Conservation (phyloP, 2,329 filamentous ascomycete species). For the Penicillium sclerotigenum region DNA sequence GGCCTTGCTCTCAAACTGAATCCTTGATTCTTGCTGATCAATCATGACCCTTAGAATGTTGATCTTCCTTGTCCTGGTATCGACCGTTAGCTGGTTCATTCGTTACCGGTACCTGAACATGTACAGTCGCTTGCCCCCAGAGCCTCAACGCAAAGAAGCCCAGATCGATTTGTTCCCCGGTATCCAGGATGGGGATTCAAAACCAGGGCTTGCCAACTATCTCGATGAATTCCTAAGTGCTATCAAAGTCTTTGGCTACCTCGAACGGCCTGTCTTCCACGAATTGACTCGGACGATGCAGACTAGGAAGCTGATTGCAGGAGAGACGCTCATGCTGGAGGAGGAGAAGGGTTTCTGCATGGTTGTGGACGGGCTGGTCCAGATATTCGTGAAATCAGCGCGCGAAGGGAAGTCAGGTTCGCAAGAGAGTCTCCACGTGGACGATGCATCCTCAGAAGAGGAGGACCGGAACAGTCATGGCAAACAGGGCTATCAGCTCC, state of each 20-base stretch:
- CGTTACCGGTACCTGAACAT: slow-evolving; percentile 95
- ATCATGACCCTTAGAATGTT: slow-evolving; percentile 58
- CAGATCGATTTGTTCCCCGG: slow-evolving; percentile 95
- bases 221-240: slow-evolving; percentile 96
- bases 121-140: slow-evolving; percentile 88
- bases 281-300: slow-evolving; percentile 98
- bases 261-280: slow-evolving; percentile 95
- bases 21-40: slow-evolving; percentile 5
- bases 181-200: slow-evolving; percentile 81
- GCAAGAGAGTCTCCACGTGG: slow-evolving; percentile 41
- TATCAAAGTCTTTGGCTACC: slow-evolving; percentile 97
- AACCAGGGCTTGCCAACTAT: slow-evolving; percentile 91
- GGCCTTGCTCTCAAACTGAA: background rate
- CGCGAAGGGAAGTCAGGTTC: slow-evolving; percentile 42
- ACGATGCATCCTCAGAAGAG: slow-evolving; percentile 59
- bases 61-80: slow-evolving; percentile 71
- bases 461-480: slow-evolving; percentile 61
- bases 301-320: slow-evolving; percentile 90
- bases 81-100: slow-evolving; percentile 89
- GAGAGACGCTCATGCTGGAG: slow-evolving; percentile 90
- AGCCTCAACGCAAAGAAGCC: slow-evolving; percentile 93
- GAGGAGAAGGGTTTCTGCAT: slow-evolving; percentile 98
- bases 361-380: slow-evolving; percentile 91
- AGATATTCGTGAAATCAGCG: slow-evolving; percentile 96
- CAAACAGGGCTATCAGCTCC: slow-evolving; percentile 84